These are phyloP conservation scores for Bathelium albidoporum DNA, from an alignment of 495 filamentous ascomycete genomes.

Conservation along the genomic window DNA sequence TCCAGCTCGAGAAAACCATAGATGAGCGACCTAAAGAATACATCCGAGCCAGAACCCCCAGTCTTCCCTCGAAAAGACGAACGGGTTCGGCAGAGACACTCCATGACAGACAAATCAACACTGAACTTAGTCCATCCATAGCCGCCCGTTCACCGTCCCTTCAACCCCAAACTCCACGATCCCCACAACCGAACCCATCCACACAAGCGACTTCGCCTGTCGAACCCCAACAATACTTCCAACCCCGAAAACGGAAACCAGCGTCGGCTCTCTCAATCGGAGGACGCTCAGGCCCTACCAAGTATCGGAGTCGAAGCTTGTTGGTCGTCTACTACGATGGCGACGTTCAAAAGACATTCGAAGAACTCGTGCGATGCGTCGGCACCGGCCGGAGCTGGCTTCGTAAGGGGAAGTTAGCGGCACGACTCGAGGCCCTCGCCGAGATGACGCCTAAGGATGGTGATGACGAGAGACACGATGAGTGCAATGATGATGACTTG, in stretches of 20 bases:
- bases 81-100: conserved; percentile 56
- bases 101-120: conserved; percentile 11
- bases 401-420: conserved; percentile 66
- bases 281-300: conserved; percentile 32
- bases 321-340: conserved; percentile 86
- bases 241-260: conserved; percentile 44
- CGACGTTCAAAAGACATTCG: conserved; percentile 69
- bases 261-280: conserved; percentile 48
- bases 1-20: conserved; percentile 59
- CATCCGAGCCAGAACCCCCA: conserved; percentile 40
- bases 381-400: conserved; percentile 71
- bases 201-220: background rate
- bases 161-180: background rate
- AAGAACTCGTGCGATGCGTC: conserved; percentile 68
- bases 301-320: conserved; percentile 64
- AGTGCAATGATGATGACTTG: conserved; percentile 28
- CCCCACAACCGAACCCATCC: background rate
- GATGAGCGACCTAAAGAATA: conserved; percentile 33
- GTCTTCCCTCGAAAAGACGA: conserved; percentile 36
- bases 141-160: background rate
- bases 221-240: conserved; percentile 2
- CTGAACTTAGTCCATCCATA: background rate
- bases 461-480: conserved; percentile 26
- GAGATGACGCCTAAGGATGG: conserved; percentile 37
- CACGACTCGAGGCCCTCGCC: conserved; percentile 50